Evolutionary conservation across 1,284 basidiomycete species (phyloP).

Genomic region (Trichosporon sp.): DNA sequence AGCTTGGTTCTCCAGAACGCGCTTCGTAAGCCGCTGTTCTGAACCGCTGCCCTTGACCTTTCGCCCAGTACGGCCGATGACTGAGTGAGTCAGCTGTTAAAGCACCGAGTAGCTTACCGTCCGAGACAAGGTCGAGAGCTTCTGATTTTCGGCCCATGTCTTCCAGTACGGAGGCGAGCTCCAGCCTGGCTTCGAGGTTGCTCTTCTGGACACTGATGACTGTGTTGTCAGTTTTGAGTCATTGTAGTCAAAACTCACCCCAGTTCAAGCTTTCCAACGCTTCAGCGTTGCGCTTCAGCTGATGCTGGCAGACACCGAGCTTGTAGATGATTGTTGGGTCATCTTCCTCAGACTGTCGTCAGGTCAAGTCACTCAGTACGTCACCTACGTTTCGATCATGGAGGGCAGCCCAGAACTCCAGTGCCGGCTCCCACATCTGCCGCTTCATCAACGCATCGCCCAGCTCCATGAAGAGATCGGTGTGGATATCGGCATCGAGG

Average conservation of each 20-base stretch:
- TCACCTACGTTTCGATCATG: slow-evolving; percentile 54
- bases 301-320: slow-evolving; percentile 67
- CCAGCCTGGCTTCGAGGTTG: slow-evolving; percentile 75
- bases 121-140: slow-evolving; percentile 77
- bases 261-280: slow-evolving; percentile 78
- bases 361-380: background rate
- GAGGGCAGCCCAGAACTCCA: slow-evolving; percentile 69
- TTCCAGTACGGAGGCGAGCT: slow-evolving; percentile 84
- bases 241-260: slow-evolving; percentile 52
- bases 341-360: slow-evolving; percentile 16
- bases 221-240: slow-evolving; percentile 33
- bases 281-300: slow-evolving; percentile 63
- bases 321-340: slow-evolving; percentile 40
- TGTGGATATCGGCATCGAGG: slow-evolving; percentile 68
- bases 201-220: slow-evolving; percentile 68
- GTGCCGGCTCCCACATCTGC: slow-evolving; percentile 65
- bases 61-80: slow-evolving; percentile 20
- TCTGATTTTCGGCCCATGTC: slow-evolving; percentile 66
- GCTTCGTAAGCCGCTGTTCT: slow-evolving; percentile 30
- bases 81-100: background rate
- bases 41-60: slow-evolving; percentile 10
- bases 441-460: slow-evolving; percentile 76
- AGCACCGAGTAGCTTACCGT: slow-evolving; percentile 54
- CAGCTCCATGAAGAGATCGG: slow-evolving; percentile 71
- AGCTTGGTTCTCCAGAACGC: slow-evolving; percentile 37